Evolutionary conservation across 495 filamentous ascomycete species (phyloP), one percentile per base, ranked within the genome.

Genomic region (Talaromyces adpressus): DNA sequence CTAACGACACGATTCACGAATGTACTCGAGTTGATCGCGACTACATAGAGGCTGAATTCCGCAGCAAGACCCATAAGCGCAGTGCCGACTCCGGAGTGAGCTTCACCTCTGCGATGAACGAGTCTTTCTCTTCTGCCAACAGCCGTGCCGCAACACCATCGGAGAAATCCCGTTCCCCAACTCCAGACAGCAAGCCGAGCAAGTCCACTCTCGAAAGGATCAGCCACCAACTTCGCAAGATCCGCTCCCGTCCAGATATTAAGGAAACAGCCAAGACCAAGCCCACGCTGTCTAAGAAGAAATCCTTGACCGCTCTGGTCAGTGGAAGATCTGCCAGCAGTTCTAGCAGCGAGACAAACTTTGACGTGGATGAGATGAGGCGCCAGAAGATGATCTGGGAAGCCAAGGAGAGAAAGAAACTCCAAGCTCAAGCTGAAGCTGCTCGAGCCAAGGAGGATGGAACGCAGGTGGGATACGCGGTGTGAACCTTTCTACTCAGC

Each of bases 61-160:
- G 65, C 39, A 67, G 71, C 47, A 59, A 59, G 62, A 68, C 68
- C 7, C 70, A 74, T 57, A 79, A 79, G 62, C 79, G 84, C 65
- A 86, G 86, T 69, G 83, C 78, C 12, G 87, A 88, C 67, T 89
- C 86, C 0, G 87, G 87, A 14, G 82, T 88, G 52, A 87, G 84
- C 71, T 87, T 89, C 70, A 73, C 61, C 61, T 76, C 74, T 63
- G 63, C 23, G 65, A 69, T 41, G 5, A 64, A 70, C 23, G 70
- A 72, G 22, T 66, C 64, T 47, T 67, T 72, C 20, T 70, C 74
- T 47, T 68, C 71, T 54, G 71, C 69, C 41, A 72, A 70, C 69
- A 73, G 63, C 56, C 69, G 68, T 47, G 65, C 65, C 41, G 71
- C 69, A 16, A 76, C 70, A 49, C 63, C 68, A 1, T 45, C 59